These are phyloP conservation scores for Alternaria viburni DNA, from an alignment of 2,329 filamentous ascomycete genomes.

Conservation along the genomic window DNA sequence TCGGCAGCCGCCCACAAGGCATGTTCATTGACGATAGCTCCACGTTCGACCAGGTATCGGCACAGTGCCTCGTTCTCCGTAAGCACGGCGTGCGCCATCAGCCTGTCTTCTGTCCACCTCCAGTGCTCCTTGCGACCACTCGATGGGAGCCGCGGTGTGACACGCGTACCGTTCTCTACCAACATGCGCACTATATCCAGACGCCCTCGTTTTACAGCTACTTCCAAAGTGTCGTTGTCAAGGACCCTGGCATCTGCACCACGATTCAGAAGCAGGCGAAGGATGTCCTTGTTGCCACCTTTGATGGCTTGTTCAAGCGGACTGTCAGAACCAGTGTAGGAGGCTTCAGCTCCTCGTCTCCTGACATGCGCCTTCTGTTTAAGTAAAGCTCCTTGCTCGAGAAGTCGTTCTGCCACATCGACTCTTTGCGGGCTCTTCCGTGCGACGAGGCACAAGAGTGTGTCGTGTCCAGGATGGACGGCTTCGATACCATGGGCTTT, in stretches of 20 bases:
- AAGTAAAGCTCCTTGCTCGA: background rate
- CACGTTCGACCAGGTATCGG: background rate
- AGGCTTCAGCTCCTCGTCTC: too few relatives aligned
- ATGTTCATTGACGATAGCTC: background rate
- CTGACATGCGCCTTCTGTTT: background rate
- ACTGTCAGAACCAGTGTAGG: background rate
- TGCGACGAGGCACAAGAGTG: background rate
- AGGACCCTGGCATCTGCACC: background rate
- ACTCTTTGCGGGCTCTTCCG: background rate
- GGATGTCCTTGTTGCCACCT: conserved; percentile 6
- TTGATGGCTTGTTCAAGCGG: conserved; percentile 1
- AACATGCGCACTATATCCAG: conserved; percentile 13
- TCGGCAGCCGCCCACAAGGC: background rate
- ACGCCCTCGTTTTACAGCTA: background rate
- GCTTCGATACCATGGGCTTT: background rate
- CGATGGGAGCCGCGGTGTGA: background rate
- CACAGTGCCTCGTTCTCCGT: background rate
- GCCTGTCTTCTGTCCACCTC: background rate
- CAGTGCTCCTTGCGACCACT: background rate
- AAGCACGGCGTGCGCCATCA: background rate
- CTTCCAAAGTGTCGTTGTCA: background rate
- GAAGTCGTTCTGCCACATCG: conserved; percentile 1
- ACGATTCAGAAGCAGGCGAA: conserved; percentile 3
- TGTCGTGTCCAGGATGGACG: background rate
- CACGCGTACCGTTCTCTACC: conserved; percentile 1